phyloP scores from a whole-genome alignment of 148 eudicot species.

The Nyssa sinensis region DNA sequence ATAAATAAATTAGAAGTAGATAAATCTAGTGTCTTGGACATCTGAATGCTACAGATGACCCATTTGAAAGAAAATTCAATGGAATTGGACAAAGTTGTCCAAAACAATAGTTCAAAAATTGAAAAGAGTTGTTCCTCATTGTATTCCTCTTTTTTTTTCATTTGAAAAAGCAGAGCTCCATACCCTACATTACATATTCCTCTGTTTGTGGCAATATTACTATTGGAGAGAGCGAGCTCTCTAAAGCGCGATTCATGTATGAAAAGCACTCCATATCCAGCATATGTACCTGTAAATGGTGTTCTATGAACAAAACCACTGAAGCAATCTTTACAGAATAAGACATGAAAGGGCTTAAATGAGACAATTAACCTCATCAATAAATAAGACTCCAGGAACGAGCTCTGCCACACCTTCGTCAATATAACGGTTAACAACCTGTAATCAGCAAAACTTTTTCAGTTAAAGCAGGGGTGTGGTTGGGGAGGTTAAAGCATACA shows the following conservation, averaged over 20 bases:
- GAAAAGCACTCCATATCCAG: conserved; percentile 98
- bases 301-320: neutral
- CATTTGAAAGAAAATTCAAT: too few relatives aligned
- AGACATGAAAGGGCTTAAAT: conserved; percentile 3
- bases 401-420: conserved; percentile 98
- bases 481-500: neutral
- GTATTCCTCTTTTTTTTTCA: too few relatives aligned
- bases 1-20: too few relatives aligned
- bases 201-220: conserved; percentile 96
- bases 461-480: neutral
- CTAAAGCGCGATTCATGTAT: conserved; percentile 89
- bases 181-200: conserved; percentile 96
- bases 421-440: conserved; percentile 95
- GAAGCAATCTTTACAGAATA: conserved; percentile 8
- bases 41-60: too few relatives aligned
- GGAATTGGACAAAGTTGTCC: too few relatives aligned
- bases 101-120: too few relatives aligned
- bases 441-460: conserved; percentile 17
- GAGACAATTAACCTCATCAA: conserved; percentile 80
- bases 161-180: conserved; percentile 9
- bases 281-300: conserved; percentile 77
- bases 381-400: conserved; percentile 93
- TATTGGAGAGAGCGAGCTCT: conserved; percentile 90
- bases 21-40: too few relatives aligned
- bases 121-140: too few relatives aligned